phyloP scores from a whole-genome alignment of 805 yeast species.

The Blastobotrys terrestris region DNA sequence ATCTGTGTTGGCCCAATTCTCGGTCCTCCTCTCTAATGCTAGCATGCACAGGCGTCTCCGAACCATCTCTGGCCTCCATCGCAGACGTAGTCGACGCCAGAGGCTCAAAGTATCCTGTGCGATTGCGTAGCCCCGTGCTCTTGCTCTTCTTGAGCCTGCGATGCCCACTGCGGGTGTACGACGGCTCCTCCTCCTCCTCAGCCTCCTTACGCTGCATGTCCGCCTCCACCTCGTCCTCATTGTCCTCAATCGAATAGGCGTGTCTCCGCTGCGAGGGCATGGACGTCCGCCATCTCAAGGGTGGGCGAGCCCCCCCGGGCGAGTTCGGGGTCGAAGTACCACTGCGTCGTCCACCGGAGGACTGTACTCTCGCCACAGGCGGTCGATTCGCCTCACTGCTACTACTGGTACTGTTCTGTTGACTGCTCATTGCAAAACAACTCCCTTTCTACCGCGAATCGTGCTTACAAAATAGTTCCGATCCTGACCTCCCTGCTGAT shows the following conservation, averaged over 20 bases:
- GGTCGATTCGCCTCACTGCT: not conserved
- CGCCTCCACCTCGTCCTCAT: conserved; percentile 61
- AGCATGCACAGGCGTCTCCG: not conserved
- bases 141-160: not conserved
- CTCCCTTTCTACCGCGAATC: no score
- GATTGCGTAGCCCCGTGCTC: not conserved
- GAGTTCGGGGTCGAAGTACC: not conserved
- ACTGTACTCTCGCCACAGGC: not conserved
- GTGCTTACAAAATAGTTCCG: no score
- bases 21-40: conserved; percentile 1
- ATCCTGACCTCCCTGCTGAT: no score
- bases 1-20: not conserved
- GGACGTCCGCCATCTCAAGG: conserved; percentile 5
- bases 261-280: conserved; percentile 16
- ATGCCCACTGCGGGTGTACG: conserved; percentile 1
- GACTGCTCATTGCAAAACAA: not conserved
- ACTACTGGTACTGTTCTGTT: not conserved
- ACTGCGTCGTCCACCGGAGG: not conserved
- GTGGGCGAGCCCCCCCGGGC: conserved; percentile 2
- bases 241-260: conserved; percentile 78
- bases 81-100: not conserved
- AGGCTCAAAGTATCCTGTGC: not conserved
- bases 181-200: conserved; percentile 6
- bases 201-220: conserved; percentile 43
- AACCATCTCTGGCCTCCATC: not conserved